A percentile compares a stretch with the other conserved stretches of the same genome.
Evolutionary conservation across 129 eudicot species (phyloP).

Genomic region (Heracleum sosnowskyi): DNA sequence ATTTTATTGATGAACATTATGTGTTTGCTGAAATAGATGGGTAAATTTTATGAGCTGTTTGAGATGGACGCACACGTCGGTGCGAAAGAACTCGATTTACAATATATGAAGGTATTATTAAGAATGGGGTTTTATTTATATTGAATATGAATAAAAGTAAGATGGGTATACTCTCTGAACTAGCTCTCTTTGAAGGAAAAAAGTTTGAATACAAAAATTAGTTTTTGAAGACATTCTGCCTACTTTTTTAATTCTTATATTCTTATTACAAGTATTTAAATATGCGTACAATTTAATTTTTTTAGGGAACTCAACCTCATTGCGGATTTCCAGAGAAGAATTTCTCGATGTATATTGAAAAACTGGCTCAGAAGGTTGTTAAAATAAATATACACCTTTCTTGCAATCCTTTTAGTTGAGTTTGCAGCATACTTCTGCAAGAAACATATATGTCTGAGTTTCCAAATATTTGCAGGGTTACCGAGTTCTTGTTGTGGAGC

Average conservation of each 20-base stretch:
- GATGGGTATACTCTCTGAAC: background rate
- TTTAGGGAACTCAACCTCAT: too few relatives aligned
- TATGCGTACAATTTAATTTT: conserved; percentile 3
- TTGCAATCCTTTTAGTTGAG: background rate
- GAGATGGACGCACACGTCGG: conserved; percentile 99
- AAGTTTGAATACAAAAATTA: background rate
- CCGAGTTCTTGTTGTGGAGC: conserved; percentile 94
- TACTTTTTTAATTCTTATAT: conserved; percentile 18
- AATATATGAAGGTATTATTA: conserved; percentile 86
- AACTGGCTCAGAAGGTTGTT: conserved; percentile 81
- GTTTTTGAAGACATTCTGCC: background rate
- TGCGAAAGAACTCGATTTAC: conserved; percentile 90
- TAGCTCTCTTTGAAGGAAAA: conserved; percentile 23
- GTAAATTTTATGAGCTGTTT: conserved; percentile 89
- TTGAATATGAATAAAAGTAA: background rate
- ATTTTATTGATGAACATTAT: background rate
- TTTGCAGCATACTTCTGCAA: background rate
- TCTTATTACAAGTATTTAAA: background rate
- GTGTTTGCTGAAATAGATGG: conserved; percentile 56
- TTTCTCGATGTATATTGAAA: conserved; percentile 69
- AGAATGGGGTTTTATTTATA: background rate
- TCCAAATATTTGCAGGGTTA: conserved; percentile 61
- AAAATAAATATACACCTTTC: background rate
- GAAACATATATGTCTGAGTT: conserved; percentile 1
- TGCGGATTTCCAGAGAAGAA: too few relatives aligned